These are phyloP conservation scores for Carallia pectinifolia DNA, from an alignment of 345 rosid genomes.

Conservation along the genomic window DNA sequence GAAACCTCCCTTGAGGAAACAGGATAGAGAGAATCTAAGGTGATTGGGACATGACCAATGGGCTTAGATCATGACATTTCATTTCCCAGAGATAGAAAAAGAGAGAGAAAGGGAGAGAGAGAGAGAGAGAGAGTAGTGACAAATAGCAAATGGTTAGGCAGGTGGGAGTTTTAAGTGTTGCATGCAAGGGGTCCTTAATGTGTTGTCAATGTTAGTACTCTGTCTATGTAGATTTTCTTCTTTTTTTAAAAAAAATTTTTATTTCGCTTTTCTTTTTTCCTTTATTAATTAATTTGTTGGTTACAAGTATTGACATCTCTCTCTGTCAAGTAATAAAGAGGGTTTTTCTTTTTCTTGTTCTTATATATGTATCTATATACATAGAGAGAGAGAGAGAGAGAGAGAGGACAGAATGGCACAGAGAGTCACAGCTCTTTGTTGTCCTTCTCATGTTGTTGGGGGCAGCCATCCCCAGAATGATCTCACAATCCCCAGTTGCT, in stretches of 20 bases:
- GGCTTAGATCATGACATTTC: constrained; percentile 43
- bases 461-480: constrained; percentile 4
- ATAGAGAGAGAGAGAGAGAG: no score
- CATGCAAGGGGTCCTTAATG: constrained; percentile 24
- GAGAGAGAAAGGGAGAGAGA: background rate
- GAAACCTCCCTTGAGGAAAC: constrained; percentile 40
- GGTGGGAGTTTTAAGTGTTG: constrained; percentile 2
- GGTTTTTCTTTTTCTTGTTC: background rate
- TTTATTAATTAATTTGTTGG: no score
- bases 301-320: background rate
- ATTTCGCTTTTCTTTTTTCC: no score
- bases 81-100: constrained; percentile 5
- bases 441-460: constrained; percentile 8
- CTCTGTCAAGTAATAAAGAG: background rate
- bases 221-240: background rate
- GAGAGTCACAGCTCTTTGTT: constrained; percentile 19
- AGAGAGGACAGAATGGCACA: no score
- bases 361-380: no score
- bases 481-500: constrained; percentile 21
- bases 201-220: constrained; percentile 4
- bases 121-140: constrained; percentile 12
- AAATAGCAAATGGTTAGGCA: constrained; percentile 12
- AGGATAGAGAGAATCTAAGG: constrained; percentile 29
- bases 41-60: constrained; percentile 43
- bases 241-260: no score